These are phyloP conservation scores for Lachancea kluyveri DNA, from an alignment of 805 yeast species.

Conservation along the genomic window DNA sequence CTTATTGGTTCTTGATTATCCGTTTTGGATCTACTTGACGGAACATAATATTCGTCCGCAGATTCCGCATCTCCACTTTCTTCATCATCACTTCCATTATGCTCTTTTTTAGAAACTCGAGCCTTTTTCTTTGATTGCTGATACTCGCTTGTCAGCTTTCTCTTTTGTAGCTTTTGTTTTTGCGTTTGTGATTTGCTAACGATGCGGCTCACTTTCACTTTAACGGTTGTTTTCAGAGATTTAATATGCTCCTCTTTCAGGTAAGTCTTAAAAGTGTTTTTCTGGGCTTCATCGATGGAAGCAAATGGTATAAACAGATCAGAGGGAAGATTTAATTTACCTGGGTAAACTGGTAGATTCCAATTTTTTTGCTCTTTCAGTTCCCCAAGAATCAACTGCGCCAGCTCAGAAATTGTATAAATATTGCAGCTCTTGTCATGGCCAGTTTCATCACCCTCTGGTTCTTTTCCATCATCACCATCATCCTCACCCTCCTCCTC, in stretches of 20 bases:
- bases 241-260: slow-evolving; percentile 43
- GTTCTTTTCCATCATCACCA: slow-evolving; percentile 11
- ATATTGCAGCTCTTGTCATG: slow-evolving; percentile 35
- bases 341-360: slow-evolving; percentile 78
- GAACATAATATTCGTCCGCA: slow-evolving; percentile 4
- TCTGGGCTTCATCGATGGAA: slow-evolving; percentile 51
- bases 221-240: slow-evolving; percentile 31
- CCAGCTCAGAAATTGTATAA: slow-evolving; percentile 65
- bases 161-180: slow-evolving; percentile 27
- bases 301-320: slow-evolving; percentile 64
- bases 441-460: slow-evolving; percentile 7
- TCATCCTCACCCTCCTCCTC: slow-evolving; percentile 27
- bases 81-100: slow-evolving; percentile 9
- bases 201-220: slow-evolving; percentile 28
- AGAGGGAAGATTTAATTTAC: slow-evolving; percentile 60
- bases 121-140: slow-evolving; percentile 11
- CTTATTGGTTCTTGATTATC: slow-evolving; percentile 26
- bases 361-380: slow-evolving; percentile 54
- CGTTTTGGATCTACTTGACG: slow-evolving; percentile 5
- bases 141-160: slow-evolving; percentile 22
- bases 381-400: slow-evolving; percentile 59
- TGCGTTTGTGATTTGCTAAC: slow-evolving; percentile 25
- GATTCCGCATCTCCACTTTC: slow-evolving; percentile 18
- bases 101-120: slow-evolving; percentile 1
- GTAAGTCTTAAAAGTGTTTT: slow-evolving; percentile 47